A percentile compares a stretch with the other conserved stretches of the same genome.
Conservation (phyloP, 805 yeast genomes). For the Candida tibetensis region DNA sequence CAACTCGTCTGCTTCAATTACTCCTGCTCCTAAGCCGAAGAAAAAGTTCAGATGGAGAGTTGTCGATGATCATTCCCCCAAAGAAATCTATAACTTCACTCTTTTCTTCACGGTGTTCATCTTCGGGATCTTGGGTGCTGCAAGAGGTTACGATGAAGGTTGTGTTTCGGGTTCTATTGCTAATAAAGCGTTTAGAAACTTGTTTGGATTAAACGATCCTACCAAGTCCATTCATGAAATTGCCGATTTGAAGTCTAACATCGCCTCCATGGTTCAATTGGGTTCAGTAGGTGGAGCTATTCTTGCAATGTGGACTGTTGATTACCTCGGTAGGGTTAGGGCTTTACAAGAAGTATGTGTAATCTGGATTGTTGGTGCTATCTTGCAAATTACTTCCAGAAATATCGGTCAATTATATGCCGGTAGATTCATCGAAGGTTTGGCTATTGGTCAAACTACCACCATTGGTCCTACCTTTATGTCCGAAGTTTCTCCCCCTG, state of each 20-base stretch:
- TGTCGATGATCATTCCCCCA: constrained; percentile 35
- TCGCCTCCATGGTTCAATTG: constrained; percentile 57
- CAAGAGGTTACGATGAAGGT: constrained; percentile 61
- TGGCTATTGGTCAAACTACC: constrained; percentile 56
- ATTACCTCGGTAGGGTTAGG: constrained; percentile 50
- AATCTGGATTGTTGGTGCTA: constrained; percentile 36
- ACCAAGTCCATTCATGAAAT: constrained; percentile 28
- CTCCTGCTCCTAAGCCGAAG: constrained; percentile 3
- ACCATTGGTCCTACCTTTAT: constrained; percentile 55
- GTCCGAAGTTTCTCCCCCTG: constrained; percentile 52
- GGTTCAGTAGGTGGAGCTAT: constrained; percentile 56
- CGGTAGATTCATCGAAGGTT: constrained; percentile 55
- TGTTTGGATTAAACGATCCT: constrained; percentile 45
- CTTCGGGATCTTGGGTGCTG: constrained; percentile 55
- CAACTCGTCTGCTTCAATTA: not conserved
- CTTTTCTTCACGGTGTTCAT: constrained; percentile 45
- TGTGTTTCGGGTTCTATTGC: constrained; percentile 44
- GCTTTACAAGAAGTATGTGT: constrained; percentile 44
- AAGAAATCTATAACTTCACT: constrained; percentile 46
- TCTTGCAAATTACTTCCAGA: constrained; percentile 47
- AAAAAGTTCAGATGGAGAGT: constrained; percentile 19
- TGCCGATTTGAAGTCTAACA: constrained; percentile 52
- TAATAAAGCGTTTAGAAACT: constrained; percentile 39
- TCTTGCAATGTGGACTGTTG: constrained; percentile 47
- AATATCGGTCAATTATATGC: constrained; percentile 51